Percentiles rank a stretch among this genome's conserved stretches.
These are phyloP conservation scores for Orychophragmus violaceus DNA, from an alignment of 345 rosid species.

Conservation along the genomic window DNA sequence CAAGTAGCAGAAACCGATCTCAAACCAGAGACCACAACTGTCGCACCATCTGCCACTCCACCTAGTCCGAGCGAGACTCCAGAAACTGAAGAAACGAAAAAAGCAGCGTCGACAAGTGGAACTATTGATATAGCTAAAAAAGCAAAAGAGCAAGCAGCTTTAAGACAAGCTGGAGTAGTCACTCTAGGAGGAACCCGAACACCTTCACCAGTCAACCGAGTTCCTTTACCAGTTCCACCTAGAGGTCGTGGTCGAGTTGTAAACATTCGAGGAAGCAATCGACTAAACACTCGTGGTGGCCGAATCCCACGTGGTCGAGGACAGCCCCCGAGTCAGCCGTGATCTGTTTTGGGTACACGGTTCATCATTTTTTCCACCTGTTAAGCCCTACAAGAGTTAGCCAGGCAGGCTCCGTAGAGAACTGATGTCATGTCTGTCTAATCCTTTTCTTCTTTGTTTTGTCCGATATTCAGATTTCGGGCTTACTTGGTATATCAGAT, in stretches of 20 bases:
- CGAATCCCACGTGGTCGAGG: slow-evolving; percentile 42
- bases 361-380: neutral
- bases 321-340: slow-evolving; percentile 40
- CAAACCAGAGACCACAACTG: slow-evolving; percentile 12
- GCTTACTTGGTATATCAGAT: too few relatives aligned
- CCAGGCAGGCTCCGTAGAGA: neutral
- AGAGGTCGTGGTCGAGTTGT: slow-evolving; percentile 47
- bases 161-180: slow-evolving; percentile 46
- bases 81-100: slow-evolving; percentile 48
- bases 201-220: slow-evolving; percentile 31
- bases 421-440: neutral
- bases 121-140: slow-evolving; percentile 45
- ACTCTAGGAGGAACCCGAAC: slow-evolving; percentile 33
- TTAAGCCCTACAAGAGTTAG: neutral
- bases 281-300: slow-evolving; percentile 30
- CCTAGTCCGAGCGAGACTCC: slow-evolving; percentile 26
- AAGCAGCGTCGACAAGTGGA: slow-evolving; percentile 42
- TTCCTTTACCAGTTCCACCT: slow-evolving; percentile 28
- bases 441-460: neutral
- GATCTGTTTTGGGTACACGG: slow-evolving; percentile 12
- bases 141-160: slow-evolving; percentile 49
- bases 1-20: slow-evolving; percentile 34
- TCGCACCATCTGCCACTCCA: slow-evolving; percentile 6
- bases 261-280: slow-evolving; percentile 37
- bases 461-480: neutral